Base-by-base conservation (phyloP, 2,329 filamentous ascomycete species). In the Pseudogymnoascus sp. region DNA sequence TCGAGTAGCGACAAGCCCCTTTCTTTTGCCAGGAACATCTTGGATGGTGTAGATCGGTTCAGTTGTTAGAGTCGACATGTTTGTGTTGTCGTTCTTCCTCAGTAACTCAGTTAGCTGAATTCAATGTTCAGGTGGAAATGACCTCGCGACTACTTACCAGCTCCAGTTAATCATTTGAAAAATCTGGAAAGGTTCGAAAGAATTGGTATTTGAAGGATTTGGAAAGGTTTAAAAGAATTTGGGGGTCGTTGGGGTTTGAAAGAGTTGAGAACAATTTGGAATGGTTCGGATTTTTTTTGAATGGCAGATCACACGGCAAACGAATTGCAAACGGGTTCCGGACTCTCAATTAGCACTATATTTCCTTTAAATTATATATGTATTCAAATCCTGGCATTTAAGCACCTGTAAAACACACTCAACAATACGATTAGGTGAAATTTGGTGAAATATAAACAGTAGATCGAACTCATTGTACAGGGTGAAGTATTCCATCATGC, bases 1-100 rank as follows among this genome's bases (percentile, higher is more conserved):
- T 21, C 64, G 59, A 5, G 41, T 70, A 8, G 77, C 76, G 58
- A 79, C 64, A 5, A 80, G 69, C 6, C 78, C 77, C 68, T 75
- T 76, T n/a, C 78, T 77, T 69, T 75, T 77, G 16, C 71, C 74
- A 40, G 38, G n/a, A 40, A 40, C 7, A 18, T 40, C 38, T 9
- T 40, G n/a, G 38, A 40, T 18, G n/a, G 38, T 5, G 38, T 40
- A 40, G n/a, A 40, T 16, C 8, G 18, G 7, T 2, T 40, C 38
- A 9, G 38, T 18, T 40, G 38, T 40, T 9, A n/a, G 7, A n/a
- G 4, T 18, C 38, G 38, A 18, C 38, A 40, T 40, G n/a, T 40
- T 18, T n/a, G 7, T 40, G 38, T 8, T 38, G 7, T 38, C 14
- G 14, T 16, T 38, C 6, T 38, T 38, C 14, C 14, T 8, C 11